A percentile compares a stretch with the other conserved stretches of the same genome.
Evolutionary conservation across 306 rosid genomes (phyloP).

Genomic region (Parietaria judaica): DNA sequence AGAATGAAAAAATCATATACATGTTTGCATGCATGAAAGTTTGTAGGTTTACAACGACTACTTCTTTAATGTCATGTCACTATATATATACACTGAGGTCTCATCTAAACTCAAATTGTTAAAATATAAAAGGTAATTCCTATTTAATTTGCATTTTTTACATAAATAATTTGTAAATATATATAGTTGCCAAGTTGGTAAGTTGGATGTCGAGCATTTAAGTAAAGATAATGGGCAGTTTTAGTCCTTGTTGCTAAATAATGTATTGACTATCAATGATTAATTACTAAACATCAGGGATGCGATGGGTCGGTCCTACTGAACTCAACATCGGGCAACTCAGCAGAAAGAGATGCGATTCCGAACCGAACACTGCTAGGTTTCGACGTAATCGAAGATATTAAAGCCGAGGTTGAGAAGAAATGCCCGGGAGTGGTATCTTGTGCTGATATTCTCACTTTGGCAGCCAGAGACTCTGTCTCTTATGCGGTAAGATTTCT

Average conservation of each 20-base stretch:
- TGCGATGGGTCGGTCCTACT: constrained; percentile 51
- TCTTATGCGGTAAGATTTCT: constrained; percentile 26
- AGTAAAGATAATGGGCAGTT: too few species aligned
- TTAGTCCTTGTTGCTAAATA: too few species aligned
- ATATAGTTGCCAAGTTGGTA: too few species aligned
- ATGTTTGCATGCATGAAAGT: background rate
- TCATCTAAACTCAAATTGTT: too few species aligned
- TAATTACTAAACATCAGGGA: constrained; percentile 21
- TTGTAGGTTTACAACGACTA: background rate
- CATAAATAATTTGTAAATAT: too few species aligned
- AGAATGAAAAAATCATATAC: background rate
- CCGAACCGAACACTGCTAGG: constrained; percentile 39
- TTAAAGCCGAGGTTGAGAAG: constrained; percentile 33
- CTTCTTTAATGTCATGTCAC: background rate
- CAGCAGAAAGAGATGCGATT: constrained; percentile 36
- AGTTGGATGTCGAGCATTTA: too few species aligned
- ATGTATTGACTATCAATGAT: too few species aligned
- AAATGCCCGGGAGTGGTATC: constrained; percentile 44
- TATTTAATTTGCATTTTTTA: too few species aligned
- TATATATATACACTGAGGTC: background rate
- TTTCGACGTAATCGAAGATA: constrained; percentile 44
- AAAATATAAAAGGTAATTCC: too few species aligned
- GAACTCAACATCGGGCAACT: constrained; percentile 32
- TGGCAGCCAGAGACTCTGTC: constrained; percentile 48
- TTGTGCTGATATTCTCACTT: constrained; percentile 52